Conservation (phyloP, 2,329 filamentous ascomycete genomes). For the Aspergillus clavatus region DNA sequence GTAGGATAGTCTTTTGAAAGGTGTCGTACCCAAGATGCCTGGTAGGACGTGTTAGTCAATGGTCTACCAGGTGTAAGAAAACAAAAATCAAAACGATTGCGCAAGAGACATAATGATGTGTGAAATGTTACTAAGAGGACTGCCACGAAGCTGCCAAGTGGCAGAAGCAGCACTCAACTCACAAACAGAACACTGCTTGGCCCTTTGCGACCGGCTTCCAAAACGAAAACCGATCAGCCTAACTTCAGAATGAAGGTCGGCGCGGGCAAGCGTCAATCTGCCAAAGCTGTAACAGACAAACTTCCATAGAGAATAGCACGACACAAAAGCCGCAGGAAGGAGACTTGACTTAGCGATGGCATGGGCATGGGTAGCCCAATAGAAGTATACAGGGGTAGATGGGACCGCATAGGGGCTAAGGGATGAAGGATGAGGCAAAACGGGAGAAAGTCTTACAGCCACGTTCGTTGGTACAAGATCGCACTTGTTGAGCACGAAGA, state of each 20-base stretch:
- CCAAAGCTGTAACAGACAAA: slow-evolving; percentile 98
- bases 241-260: slow-evolving; percentile 58
- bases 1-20: slow-evolving; percentile 91
- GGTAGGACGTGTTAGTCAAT: slow-evolving; percentile 30
- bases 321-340: slow-evolving; percentile 57
- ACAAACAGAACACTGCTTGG: slow-evolving; percentile 75
- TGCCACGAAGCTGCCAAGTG: slow-evolving; percentile 60
- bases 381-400: slow-evolving; percentile 17
- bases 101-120: slow-evolving; percentile 52
- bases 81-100: slow-evolving; percentile 38
- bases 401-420: slow-evolving; percentile 2
- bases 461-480: slow-evolving; percentile 89
- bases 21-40: slow-evolving; percentile 89
- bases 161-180: slow-evolving; percentile 90
- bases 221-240: slow-evolving; percentile 78
- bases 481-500: slow-evolving; percentile 86
- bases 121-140: slow-evolving; percentile 99
- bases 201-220: slow-evolving; percentile 76
- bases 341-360: slow-evolving; percentile 82
- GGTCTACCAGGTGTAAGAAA: slow-evolving; percentile 21
- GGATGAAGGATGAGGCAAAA: slow-evolving; percentile 6
- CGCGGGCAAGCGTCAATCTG: slow-evolving; percentile 77
- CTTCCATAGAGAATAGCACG: slow-evolving; percentile 64
- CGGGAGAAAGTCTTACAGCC: slow-evolving; percentile 67
- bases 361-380: slow-evolving; percentile 22